Percentiles rank a stretch among this genome's conserved stretches.
phyloP scores from a whole-genome alignment of 306 rosid species.

The Malus domestica region DNA sequence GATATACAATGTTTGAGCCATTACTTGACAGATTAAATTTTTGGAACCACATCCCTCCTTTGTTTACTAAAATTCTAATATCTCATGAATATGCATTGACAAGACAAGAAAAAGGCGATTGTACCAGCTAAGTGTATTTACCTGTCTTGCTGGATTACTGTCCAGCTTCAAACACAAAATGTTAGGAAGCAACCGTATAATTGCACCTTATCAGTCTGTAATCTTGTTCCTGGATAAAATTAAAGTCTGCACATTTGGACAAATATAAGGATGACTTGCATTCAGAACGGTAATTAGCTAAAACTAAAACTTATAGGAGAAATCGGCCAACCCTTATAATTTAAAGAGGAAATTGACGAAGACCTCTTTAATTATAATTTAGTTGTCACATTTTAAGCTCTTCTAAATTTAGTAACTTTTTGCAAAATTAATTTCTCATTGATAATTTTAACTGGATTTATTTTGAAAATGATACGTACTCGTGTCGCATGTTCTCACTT shows the following conservation, averaged over 20 bases:
- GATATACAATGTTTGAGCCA: not conserved
- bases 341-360: not conserved
- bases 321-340: not conserved
- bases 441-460: no score
- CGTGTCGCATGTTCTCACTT: no score
- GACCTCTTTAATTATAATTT: no score
- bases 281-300: not conserved
- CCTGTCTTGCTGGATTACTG: slow-evolving; percentile 69
- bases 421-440: no score
- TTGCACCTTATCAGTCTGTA: slow-evolving; percentile 78
- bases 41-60: not conserved
- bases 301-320: not conserved
- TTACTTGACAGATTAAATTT: not conserved
- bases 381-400: no score
- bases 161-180: slow-evolving; percentile 82
- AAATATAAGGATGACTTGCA: slow-evolving; percentile 18
- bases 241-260: slow-evolving; percentile 53
- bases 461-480: no score
- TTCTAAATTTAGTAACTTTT: no score
- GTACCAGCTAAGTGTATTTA: slow-evolving; percentile 12
- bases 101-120: not conserved
- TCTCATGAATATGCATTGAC: not conserved
- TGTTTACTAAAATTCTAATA: not conserved
- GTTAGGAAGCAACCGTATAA: slow-evolving; percentile 55
- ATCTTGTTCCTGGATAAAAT: slow-evolving; percentile 77